Base-by-base conservation (phyloP, 768 basidiomycete genomes). In the Trametes elegans region DNA sequence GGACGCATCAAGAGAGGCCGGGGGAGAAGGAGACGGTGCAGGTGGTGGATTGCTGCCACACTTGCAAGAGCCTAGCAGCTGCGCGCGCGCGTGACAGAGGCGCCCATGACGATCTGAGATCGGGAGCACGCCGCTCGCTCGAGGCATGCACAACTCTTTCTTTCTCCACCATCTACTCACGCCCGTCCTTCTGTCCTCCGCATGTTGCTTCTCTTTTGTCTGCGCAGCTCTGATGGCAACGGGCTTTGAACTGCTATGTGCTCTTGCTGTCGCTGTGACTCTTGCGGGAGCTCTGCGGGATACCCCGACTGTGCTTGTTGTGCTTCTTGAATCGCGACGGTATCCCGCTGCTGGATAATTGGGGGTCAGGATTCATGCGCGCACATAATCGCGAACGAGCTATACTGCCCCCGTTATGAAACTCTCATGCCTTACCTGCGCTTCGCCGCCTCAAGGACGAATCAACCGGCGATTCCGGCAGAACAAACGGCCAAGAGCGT, bases 401-500 rank as follows among this genome's bases (percentile, higher is more conserved):
- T n/a, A n/a, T n/a, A n/a, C 34, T 35, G 11, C 34, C 34, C 13
- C 34, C 34, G 34, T 11, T 4, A 45, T 44, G 51, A 53, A 44
- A 8, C 42, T 53, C 34, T 19, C 42, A 23, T n/a, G 49, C 40
- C 29, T 29, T 36, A 19, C 16, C 27, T 19, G 27, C 19, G 40
- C 49, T 35, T 44, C 18, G 34, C 32, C 51, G n/a, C 11, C 23
- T 28, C 26, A 42, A 53, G 32, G 42, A 21, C 36, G 18, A n/a
- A 34, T 32, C 28, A 42, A 21, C 49, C 46, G 56, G 46, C 40
- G 40, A 23, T 19, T 13, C 23, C 44, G 40, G 40, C 7, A 39
- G 40, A 48, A 58, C 51, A 58, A 53, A 53, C 32, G 46, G 48
- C 52, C 34, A 58, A 49, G 32, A 40, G 24, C 52, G 57, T 59